A percentile compares a stretch with the other conserved stretches of the same genome.
Evolutionary conservation across 2,329 filamentous ascomycete genomes (phyloP).

Genomic region (Pseudogymnoascus sp.): DNA sequence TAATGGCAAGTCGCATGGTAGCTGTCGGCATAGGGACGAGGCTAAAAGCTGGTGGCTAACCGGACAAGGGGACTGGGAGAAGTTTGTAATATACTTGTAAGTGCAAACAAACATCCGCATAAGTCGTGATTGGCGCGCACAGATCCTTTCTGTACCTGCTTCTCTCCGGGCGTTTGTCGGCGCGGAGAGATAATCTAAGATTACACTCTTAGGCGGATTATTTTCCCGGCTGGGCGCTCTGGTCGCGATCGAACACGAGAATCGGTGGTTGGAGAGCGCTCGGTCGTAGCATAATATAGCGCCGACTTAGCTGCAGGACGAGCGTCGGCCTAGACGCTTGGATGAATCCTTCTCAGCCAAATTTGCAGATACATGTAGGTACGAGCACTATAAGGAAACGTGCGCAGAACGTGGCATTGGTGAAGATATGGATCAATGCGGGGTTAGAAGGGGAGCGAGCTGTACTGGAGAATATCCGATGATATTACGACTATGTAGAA

Average conservation of each 20-base stretch:
- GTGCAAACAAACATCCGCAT: neutral
- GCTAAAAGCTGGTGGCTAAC: conserved; percentile 1
- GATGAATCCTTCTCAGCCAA: neutral
- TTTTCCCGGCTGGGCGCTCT: neutral
- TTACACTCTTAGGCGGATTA: neutral
- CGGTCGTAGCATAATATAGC: neutral
- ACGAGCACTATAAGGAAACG: neutral
- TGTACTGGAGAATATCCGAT: neutral
- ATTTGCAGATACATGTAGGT: neutral
- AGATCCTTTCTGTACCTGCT: neutral
- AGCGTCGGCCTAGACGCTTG: neutral
- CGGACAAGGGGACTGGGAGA: neutral
- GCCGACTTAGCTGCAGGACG: neutral
- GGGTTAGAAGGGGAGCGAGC: neutral
- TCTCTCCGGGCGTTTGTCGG: neutral
- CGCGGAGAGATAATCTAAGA: neutral
- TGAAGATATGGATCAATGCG: neutral
- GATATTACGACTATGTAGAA: neutral
- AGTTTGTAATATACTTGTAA: conserved; percentile 3
- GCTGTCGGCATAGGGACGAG: neutral
- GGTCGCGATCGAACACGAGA: neutral
- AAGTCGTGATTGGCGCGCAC: neutral
- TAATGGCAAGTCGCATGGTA: neutral
- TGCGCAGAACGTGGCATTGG: neutral
- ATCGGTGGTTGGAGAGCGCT: neutral